These are phyloP conservation scores for Claviceps maximensis DNA, from an alignment of 2,329 filamentous ascomycete species.

Conservation along the genomic window DNA sequence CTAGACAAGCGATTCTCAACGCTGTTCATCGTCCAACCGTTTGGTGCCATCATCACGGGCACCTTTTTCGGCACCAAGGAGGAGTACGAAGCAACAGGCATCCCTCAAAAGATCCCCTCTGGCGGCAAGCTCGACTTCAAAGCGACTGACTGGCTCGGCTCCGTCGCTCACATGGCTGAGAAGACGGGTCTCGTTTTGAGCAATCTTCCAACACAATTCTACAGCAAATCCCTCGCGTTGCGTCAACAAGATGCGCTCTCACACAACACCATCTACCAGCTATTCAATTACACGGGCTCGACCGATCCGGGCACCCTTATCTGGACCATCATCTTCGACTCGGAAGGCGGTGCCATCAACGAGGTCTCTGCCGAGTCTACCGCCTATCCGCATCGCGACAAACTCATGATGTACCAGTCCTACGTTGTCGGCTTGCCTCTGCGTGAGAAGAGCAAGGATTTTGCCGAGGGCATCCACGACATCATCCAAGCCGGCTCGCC, in stretches of 20 bases:
- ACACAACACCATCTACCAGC: constrained; percentile 26
- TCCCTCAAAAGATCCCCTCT: constrained; percentile 32
- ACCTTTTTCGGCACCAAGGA: constrained; percentile 46
- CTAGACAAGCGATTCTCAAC: constrained; percentile 46
- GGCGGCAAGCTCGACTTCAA: constrained; percentile 28
- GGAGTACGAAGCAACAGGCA: constrained; percentile 40
- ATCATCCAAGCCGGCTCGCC: constrained; percentile 25
- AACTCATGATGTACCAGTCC: constrained; percentile 49
- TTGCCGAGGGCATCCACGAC: constrained; percentile 38
- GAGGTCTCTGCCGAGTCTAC: constrained; percentile 43
- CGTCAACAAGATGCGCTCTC: constrained; percentile 33
- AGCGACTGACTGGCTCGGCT: constrained; percentile 49
- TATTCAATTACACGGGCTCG: constrained; percentile 41
- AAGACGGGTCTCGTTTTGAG: constrained; percentile 32
- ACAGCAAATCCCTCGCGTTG: constrained; percentile 44
- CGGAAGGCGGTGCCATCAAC: constrained; percentile 44
- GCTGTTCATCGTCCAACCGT: constrained; percentile 39
- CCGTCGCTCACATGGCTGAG: constrained; percentile 40
- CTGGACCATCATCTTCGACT: constrained; percentile 52
- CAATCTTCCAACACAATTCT: constrained; percentile 37
- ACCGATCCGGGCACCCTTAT: constrained; percentile 35
- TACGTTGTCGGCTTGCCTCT: constrained; percentile 42
- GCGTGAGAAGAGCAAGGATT: constrained; percentile 31
- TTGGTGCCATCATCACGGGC: constrained; percentile 42
- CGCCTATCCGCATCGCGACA: constrained; percentile 50